phyloP scores from a whole-genome alignment of 495 filamentous ascomycete species.

The Lasiosphaeriaceae sp. region DNA sequence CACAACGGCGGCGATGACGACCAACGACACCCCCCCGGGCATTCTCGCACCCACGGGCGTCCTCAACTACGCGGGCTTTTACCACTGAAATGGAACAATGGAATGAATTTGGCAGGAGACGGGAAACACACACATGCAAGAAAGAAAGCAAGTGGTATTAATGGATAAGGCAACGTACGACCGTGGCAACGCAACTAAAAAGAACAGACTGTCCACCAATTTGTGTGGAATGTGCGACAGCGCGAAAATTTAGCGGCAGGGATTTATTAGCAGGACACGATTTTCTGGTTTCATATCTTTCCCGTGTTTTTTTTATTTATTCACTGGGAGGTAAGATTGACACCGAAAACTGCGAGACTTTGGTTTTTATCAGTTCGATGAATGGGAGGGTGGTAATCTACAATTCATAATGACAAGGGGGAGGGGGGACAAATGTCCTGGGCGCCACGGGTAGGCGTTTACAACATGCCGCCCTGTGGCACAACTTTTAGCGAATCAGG shows the following conservation, averaged over 20 bases:
- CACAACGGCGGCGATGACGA: conserved; percentile 26
- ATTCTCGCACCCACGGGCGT: conserved; percentile 16
- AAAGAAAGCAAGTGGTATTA: too few species aligned
- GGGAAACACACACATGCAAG: too few species aligned
- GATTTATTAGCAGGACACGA: too few species aligned
- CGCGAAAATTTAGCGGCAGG: too few species aligned
- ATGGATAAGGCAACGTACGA: too few species aligned
- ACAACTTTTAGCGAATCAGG: conserved; percentile 8
- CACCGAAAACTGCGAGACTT: conserved; percentile 11
- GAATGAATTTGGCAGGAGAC: too few species aligned
- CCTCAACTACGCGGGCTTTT: not conserved
- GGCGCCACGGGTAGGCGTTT: conserved; percentile 14
- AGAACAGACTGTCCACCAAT: too few species aligned
- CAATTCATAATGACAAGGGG: conserved; percentile 17
- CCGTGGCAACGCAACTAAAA: too few species aligned
- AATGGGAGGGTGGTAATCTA: conserved; percentile 19
- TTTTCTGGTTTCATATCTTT: too few species aligned
- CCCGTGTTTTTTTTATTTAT: too few species aligned
- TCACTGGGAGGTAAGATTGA: conserved; percentile 1
- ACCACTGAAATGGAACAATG: not conserved
- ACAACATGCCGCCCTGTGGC: conserved; percentile 15
- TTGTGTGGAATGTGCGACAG: too few species aligned
- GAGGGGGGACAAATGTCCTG: conserved; percentile 6
- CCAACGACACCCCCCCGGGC: conserved; percentile 34
- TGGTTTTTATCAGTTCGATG: conserved; percentile 1